phyloP scores from a whole-genome alignment of 2,329 filamentous ascomycete species.

The Onygena corvina region DNA sequence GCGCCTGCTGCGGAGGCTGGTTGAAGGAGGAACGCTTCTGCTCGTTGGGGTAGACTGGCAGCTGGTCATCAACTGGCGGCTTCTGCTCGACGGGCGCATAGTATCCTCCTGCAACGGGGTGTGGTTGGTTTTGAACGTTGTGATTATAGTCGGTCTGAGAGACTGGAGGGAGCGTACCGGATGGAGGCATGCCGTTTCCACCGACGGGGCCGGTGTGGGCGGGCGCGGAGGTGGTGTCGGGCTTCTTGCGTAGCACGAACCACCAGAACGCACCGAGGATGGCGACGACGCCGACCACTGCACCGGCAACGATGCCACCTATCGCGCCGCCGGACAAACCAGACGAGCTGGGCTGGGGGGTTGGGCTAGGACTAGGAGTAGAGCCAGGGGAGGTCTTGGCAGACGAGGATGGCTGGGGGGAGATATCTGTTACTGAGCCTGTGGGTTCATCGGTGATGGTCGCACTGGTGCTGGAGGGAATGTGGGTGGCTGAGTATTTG shows the following conservation, averaged over 20 bases:
- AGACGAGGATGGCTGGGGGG: background rate
- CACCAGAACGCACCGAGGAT: slow-evolving; percentile 13
- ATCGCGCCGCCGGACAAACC: slow-evolving; percentile 14
- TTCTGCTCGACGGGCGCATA: slow-evolving; percentile 13
- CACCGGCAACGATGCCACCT: slow-evolving; percentile 15
- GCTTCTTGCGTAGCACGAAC: slow-evolving; percentile 13
- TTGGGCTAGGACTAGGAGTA: background rate
- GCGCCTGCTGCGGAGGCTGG: background rate
- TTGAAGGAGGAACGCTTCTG: slow-evolving; percentile 5
- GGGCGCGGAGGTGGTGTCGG: slow-evolving; percentile 2
- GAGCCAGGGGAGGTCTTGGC: background rate
- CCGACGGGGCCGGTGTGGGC: background rate
- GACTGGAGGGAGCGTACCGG: slow-evolving; percentile 1
- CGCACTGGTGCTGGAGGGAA: background rate
- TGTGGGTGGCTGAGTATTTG: background rate
- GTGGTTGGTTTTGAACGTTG: background rate
- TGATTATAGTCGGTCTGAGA: background rate
- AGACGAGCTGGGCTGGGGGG: background rate
- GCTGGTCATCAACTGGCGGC: slow-evolving; percentile 3
- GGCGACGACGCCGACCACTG: slow-evolving; percentile 12
- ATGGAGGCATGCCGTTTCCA: background rate
- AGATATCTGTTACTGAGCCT: background rate
- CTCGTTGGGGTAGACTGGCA: slow-evolving; percentile 11
- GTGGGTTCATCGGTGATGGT: background rate
- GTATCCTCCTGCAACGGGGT: slow-evolving; percentile 11